These are phyloP conservation scores for Ophiostoma sp. DNA, from an alignment of 2,329 filamentous ascomycete genomes.

Conservation along the genomic window DNA sequence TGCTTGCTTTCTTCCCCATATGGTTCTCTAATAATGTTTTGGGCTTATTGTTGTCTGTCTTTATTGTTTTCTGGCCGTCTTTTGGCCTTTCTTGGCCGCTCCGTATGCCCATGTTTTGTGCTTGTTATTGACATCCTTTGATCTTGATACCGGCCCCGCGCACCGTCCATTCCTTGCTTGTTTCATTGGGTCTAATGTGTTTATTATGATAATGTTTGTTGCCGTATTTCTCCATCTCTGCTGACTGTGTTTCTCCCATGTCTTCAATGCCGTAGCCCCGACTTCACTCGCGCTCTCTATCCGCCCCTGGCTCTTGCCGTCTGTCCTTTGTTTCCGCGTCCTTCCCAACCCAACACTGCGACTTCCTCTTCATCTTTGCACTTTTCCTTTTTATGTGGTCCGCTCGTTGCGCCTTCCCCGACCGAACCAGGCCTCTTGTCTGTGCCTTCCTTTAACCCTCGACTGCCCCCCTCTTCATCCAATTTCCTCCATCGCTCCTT, in stretches of 20 bases:
- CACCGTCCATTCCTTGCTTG: constrained; percentile 8
- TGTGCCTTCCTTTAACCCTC: neutral
- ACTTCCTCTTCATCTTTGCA: constrained; percentile 13
- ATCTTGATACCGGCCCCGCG: neutral
- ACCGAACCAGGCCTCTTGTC: neutral
- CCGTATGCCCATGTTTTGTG: neutral
- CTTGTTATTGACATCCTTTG: neutral
- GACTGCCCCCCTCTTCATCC: neutral
- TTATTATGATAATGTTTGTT: constrained; percentile 4
- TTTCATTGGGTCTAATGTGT: neutral
- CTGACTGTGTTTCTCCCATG: neutral
- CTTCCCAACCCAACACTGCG: neutral
- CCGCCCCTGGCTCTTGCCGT: constrained; percentile 16
- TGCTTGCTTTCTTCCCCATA: neutral
- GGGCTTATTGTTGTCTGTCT: neutral
- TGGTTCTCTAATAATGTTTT: neutral
- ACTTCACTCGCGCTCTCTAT: constrained; percentile 20
- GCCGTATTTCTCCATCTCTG: neutral
- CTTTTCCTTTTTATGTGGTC: neutral
- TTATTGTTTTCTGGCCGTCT: neutral
- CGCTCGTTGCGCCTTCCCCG: constrained; percentile 5
- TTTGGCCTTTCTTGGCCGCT: neutral
- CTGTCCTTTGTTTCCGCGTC: constrained; percentile 6
- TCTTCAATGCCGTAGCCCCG: constrained; percentile 14
- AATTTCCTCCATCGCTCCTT: constrained; percentile 13